Base-by-base conservation (phyloP, 169 alveolate species). In the Babesia ovis region DNA sequence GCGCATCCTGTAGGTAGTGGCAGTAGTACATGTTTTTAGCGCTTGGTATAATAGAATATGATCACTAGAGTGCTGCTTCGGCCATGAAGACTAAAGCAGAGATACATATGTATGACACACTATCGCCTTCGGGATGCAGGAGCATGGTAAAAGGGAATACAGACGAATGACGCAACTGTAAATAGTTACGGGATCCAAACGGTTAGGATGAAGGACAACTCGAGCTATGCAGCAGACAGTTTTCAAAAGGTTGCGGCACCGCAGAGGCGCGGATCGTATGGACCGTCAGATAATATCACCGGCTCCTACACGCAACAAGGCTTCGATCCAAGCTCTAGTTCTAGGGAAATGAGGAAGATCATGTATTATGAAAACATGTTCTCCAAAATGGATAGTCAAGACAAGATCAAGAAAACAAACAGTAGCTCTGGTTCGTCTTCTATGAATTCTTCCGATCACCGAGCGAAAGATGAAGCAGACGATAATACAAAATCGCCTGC, bases 351-450 rank as follows among this genome's bases (percentile, higher is more conserved):
- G 90, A 56, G 83, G 54, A 86, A 86, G 34, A 86, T 86, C 22
- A 75, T 73, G 68, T 86, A 88, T 62, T 88, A 88, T 64, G 93
- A 88, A 37, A 68, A 81, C 62, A 84, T 84, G 93, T 88, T 88
- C 70, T 81, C 89, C 66, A 84, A 73, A 43, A 73, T 88, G 86
- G 93, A 70, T 37, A 55, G 69, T 42, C 74, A 70, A 48, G 77
- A 80, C 58, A 80, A 70, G 43, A 45, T 20, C 29, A 34, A 34
- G 46, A 54, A 62, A 34, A 46, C 22, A 18, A 1, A 51, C 1
- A 70, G 57, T 68, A 18, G 29, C 29, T 11, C 18, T 22, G 11
- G 27, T 1, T 37, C 29, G 20, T 6, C 55, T 14, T 25, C 66
- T 20, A 2, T 73, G 25, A 27, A 32, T 16, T 1, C 56, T 3